Evolutionary conservation across 495 filamentous ascomycete genomes (phyloP).

Genomic region (Gamarada debralockiae): DNA sequence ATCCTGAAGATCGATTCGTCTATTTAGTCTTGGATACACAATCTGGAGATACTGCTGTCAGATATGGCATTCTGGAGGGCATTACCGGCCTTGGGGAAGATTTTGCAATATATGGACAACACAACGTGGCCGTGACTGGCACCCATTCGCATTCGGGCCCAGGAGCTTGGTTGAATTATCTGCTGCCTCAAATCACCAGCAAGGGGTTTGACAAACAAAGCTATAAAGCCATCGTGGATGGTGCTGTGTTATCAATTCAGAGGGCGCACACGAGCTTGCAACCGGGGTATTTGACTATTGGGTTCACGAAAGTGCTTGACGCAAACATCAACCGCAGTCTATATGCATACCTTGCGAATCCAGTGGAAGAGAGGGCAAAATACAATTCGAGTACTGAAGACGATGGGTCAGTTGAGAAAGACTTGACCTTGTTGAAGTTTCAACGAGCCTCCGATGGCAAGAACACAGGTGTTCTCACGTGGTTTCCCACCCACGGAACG

Average conservation of each 20-base stretch:
- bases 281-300: constrained; percentile 68
- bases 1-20: constrained; percentile 69
- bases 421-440: constrained; percentile 80
- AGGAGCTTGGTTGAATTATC: constrained; percentile 93
- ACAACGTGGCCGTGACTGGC: constrained; percentile 87
- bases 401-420: constrained; percentile 78
- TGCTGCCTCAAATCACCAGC: constrained; percentile 90
- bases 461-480: constrained; percentile 77
- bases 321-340: constrained; percentile 90
- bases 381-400: constrained; percentile 58
- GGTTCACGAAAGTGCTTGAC: constrained; percentile 68
- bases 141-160: constrained; percentile 94
- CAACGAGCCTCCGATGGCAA: constrained; percentile 66
- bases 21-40: constrained; percentile 89
- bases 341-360: constrained; percentile 89
- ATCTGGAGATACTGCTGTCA: constrained; percentile 85
- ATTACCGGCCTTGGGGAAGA: constrained; percentile 61
- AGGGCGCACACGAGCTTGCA: constrained; percentile 74
- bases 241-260: constrained; percentile 74
- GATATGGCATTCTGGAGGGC: constrained; percentile 78
- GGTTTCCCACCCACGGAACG: constrained; percentile 94
- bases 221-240: constrained; percentile 87
- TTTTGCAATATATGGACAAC: constrained; percentile 71
- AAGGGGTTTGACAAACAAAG: constrained; percentile 86
- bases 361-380: constrained; percentile 65